Conservation (phyloP, 257 asterid genomes). For the Parsonsia alboflavescens region DNA sequence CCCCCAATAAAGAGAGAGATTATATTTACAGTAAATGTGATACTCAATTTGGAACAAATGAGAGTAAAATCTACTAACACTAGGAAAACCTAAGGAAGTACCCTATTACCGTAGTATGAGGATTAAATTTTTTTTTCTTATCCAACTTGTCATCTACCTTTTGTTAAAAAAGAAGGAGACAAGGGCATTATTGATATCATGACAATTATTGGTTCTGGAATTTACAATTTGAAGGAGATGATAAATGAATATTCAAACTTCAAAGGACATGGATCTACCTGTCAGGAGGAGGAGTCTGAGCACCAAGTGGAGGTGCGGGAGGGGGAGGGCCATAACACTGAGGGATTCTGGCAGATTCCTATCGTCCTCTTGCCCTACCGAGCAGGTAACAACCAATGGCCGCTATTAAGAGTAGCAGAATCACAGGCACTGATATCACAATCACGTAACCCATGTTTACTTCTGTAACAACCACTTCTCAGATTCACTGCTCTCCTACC, state of each 20-base stretch:
- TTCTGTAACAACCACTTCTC: background rate
- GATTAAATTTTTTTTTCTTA: no score
- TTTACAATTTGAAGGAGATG: background rate
- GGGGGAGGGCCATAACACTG: constrained; percentile 35
- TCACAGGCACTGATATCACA: constrained; percentile 52
- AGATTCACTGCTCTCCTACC: background rate
- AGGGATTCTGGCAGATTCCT: constrained; percentile 25
- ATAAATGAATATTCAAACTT: background rate
- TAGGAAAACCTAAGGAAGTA: no score
- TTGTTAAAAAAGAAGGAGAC: no score
- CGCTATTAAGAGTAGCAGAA: constrained; percentile 40
- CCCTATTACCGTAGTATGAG: no score
- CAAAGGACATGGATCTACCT: constrained; percentile 4
- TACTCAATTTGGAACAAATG: no score
- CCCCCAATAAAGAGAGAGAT: no score
- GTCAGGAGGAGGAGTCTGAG: background rate
- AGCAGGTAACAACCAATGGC: constrained; percentile 52
- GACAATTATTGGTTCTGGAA: background rate
- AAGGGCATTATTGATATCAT: no score
- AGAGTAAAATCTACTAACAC: no score
- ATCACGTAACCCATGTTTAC: constrained; percentile 42
- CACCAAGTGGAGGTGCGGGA: constrained; percentile 35
- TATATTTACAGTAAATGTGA: no score
- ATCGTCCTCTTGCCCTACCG: constrained; percentile 45
- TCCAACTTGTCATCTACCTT: no score